Evolutionary conservation across 176 grass and related monocot species (phyloP).

Genomic region (Musa troglodytarum): DNA sequence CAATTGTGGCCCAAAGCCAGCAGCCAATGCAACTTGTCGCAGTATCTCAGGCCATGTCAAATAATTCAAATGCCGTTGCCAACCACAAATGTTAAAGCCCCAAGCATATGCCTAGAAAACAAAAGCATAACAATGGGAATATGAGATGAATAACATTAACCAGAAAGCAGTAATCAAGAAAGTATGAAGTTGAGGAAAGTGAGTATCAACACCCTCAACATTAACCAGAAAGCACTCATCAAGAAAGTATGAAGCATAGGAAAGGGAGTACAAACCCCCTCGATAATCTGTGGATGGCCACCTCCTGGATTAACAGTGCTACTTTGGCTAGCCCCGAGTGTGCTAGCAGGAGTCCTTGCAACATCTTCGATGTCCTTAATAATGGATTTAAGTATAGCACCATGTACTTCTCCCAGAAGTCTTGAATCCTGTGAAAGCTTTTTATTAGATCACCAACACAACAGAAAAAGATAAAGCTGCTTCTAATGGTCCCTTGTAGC

Average conservation of each 20-base stretch:
- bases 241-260: too few species aligned
- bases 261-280: constrained; percentile 45
- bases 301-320: constrained; percentile 62
- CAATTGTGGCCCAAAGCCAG: constrained; percentile 72
- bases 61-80: constrained; percentile 69
- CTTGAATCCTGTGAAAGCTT: constrained; percentile 63
- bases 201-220: too few species aligned
- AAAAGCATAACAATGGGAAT: constrained; percentile 8
- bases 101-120: constrained; percentile 72
- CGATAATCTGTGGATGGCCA: constrained; percentile 75
- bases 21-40: constrained; percentile 75
- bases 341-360: constrained; percentile 52
- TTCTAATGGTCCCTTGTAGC: too few species aligned
- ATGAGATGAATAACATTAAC: constrained; percentile 7
- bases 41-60: constrained; percentile 93
- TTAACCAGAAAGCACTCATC: too few species aligned
- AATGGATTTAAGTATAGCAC: constrained; percentile 70
- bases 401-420: constrained; percentile 73
- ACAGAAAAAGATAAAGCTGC: not conserved
- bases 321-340: constrained; percentile 62
- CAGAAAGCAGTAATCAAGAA: not conserved
- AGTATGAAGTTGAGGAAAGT: constrained; percentile 7
- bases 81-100: constrained; percentile 83
- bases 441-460: constrained; percentile 6
- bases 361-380: constrained; percentile 98